Base-by-base conservation (phyloP, 2,329 filamentous ascomycete genomes). In the Sporothrix humicola region DNA sequence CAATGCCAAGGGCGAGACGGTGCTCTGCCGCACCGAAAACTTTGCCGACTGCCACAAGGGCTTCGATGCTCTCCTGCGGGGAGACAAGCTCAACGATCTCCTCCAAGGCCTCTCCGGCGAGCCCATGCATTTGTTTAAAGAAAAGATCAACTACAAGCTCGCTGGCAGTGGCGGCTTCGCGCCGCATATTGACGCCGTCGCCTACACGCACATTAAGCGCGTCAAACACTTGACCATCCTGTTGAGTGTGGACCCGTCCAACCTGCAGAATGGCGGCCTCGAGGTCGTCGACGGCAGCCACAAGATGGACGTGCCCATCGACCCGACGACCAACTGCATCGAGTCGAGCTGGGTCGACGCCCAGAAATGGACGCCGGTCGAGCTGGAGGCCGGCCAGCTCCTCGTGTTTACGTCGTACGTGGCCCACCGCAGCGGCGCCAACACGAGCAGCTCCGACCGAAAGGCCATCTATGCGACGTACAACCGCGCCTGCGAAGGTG, bases 171-270 rank as follows among this genome's bases (percentile, higher is more conserved):
- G 71, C 13, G 71, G 71, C 20, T 72, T 72, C 26, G 71, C 71
- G 20, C 61, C 71, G 20, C 71, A 72, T 6, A 72, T 72, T 37
- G 71, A 72, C 15, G 71, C 71, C 8, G 61, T 72, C 20, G 71
- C 71, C 23, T 72, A 72, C 63, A 68, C 31, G 2, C 71, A 72
- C 63, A 72, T 72, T 52, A 72, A 72, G 63, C 37, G 61, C 31
- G 61, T 72, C 71, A 72, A 69, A 42, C 71, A 72, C 52, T n/a
- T 72, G 63, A 72, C 71, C 10, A 72, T 72, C 42, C 23, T 72
- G 3, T 44, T 72, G 2, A 63, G 59, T 8, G 71, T 72, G 50
- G 71, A 72, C 37, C 59, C 50, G 20, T 72, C 71, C 13, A 69
- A 52, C 20, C 63, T 72, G 15, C n/a, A 61, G 50, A 72, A 72